Evolutionary conservation across 345 rosid species (phyloP), one percentile per base, ranked within the genome.

Genomic region (Ceriops tagal): DNA sequence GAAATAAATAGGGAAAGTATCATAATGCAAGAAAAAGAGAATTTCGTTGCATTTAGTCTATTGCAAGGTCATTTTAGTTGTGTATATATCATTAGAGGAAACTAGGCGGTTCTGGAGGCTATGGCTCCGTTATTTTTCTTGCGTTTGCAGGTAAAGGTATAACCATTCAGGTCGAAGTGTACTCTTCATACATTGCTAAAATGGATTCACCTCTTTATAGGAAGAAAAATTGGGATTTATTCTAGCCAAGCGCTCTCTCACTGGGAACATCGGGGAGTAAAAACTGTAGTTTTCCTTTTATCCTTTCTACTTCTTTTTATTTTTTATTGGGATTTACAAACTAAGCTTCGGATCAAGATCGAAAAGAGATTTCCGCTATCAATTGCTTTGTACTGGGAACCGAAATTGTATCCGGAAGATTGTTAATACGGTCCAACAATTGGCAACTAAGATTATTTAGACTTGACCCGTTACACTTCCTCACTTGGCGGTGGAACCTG

Each of bases 71-170:
- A 28, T 34, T n/a, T 26, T 55, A 35, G n/a, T 65, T 76, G 52
- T 76, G 52, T 67, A 65, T 62, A 59, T 62, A 47, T 35, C 60
- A 31, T 13, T 53, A 43, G 55, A 47, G 46, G 53, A 43, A 52
- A 37, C 56, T 43, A 52, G 61, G 59, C 10, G 74, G 2, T 57
- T 46, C 26, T 8, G 21, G 13, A 24, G 59, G 47, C 62, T 6
- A 34, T 65, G 67, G 61, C 71, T 28, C 52, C 43, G 57, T 69
- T 64, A 15, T n/a, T 28, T 64, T 7, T 28, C 47, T n/a, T 27
- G 4, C 19, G 7, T 34, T 3, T 30, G 56, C 46, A 15, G 56
- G 57, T 20, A 51, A 70, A 9, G 35, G 67, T 62, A 55, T 37
- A 63, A 56, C 39, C 28, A 21, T 39, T 57, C 19, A 10, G 39